Percentiles rank a stretch among this genome's conserved stretches.
phyloP scores from a whole-genome alignment of 2,329 filamentous ascomycete species.

The Beauveria sp. region DNA sequence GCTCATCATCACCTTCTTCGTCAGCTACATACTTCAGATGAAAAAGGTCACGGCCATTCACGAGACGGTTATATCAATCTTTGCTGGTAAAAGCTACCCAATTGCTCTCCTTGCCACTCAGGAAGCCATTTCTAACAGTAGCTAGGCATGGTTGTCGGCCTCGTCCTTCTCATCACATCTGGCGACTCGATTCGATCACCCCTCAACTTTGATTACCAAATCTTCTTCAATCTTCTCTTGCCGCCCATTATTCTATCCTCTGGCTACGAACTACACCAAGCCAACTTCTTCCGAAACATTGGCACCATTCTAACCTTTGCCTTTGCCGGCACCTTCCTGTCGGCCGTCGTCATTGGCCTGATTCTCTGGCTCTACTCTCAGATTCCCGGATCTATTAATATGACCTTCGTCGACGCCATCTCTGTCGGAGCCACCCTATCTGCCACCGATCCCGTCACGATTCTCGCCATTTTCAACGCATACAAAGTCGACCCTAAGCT shows the following conservation, averaged over 20 bases:
- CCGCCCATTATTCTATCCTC: conserved; percentile 96
- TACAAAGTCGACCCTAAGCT: conserved; percentile 99
- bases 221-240: conserved; percentile 99
- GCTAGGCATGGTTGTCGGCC: conserved; percentile 86
- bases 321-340: conserved; percentile 94
- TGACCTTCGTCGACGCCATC: conserved; percentile 92
- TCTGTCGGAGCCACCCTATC: conserved; percentile 94
- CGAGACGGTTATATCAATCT: conserved; percentile 97
- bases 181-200: conserved; percentile 79
- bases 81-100: conserved; percentile 58
- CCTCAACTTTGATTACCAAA: conserved; percentile 96
- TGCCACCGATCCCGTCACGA: conserved; percentile 94
- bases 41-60: conserved; percentile 96
- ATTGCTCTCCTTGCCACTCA: no score
- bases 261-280: conserved; percentile 95
- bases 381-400: conserved; percentile 73
- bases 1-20: conserved; percentile 90
- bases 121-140: background rate
- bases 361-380: conserved; percentile 85
- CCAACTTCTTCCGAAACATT: conserved; percentile 98
- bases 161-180: conserved; percentile 75
- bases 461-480: conserved; percentile 96
- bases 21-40: conserved; percentile 92
- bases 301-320: conserved; percentile 96
- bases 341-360: conserved; percentile 84